Evolutionary conservation across 2,329 filamentous ascomycete species (phyloP).

Genomic region (Colletotrichum sp.): DNA sequence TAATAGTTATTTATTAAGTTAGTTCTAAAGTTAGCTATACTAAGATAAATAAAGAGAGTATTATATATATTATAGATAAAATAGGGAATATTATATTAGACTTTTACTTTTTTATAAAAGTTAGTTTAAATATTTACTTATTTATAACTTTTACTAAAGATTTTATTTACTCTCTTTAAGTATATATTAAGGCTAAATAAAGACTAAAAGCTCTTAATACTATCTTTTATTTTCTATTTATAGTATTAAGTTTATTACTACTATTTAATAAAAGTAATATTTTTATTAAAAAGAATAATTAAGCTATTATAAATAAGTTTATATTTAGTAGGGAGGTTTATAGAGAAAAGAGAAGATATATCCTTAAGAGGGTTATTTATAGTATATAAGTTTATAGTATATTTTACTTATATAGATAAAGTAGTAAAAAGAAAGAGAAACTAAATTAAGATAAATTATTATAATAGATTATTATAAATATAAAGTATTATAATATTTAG

Average conservation of each 20-base stretch:
- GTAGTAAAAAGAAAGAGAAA: neutral
- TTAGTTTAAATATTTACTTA: neutral
- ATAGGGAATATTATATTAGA: no score
- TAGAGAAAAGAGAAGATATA: neutral
- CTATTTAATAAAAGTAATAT: neutral
- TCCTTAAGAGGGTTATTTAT: neutral
- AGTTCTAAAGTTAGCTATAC: neutral
- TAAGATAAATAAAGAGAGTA: neutral
- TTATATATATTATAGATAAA: neutral
- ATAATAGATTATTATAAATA: neutral
- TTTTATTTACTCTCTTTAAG: no score
- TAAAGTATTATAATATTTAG: neutral
- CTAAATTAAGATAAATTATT: neutral
- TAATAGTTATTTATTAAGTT: neutral
- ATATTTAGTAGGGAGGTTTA: accelerated
- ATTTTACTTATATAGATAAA: neutral
- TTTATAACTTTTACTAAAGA: neutral
- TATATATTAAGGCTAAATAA: no score
- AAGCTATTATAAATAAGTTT: neutral
- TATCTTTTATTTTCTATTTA: no score
- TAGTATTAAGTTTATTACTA: no score
- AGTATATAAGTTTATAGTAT: neutral
- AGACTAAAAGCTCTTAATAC: no score
- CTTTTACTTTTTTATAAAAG: no score
- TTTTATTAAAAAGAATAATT: neutral